Evolutionary conservation across 306 rosid genomes (phyloP), one percentile per base, ranked within the genome.

Genomic region (Phaseolus lunatus): DNA sequence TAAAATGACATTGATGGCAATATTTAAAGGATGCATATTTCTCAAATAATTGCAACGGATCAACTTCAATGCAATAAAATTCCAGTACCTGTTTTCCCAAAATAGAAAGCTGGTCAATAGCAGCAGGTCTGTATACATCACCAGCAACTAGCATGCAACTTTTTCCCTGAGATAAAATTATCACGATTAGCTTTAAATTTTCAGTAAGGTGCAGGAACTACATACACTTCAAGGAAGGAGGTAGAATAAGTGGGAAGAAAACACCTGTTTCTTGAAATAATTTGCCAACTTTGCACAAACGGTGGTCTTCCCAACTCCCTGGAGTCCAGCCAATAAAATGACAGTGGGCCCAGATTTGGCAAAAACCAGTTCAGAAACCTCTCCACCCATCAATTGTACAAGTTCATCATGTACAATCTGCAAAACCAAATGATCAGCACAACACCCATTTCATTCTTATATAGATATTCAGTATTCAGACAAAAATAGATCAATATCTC

Each of bases 241-340:
- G 81, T 13, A 31, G 57, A 78, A 54, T 37, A 62, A 43, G 24
- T 49, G 22, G 48, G 77, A 41, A 81, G 44, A 35, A 61, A 41
- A 75, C 50, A 92, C 99, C 92, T 85, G 99, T 76, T 95, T 95
- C 91, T 92, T 89, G 77, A 95, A 93, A 80, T 95, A 95, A 84
- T 78, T 82, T 39, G 99, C 92, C 81, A 95, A 86, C 77, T 95
- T 95, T 11, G 99, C 99, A 78, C 97, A 95, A 7, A 95, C 97
- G 33, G 99, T 95, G 19, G 97, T 95, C 87, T 95, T 95, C 84
- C 99, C 99, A 76, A 95, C 99, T 82, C 99, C 99, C 80, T 95
- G 99, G 37, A 95, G 90, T 82, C 99, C 99, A 76, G 97, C 99
- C 92, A 95, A 85, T 62, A 92, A 80, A 65, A 95, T 95, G 61